These are phyloP conservation scores for Hericium erinaceus DNA, from an alignment of 768 basidiomycete genomes.

Conservation along the genomic window DNA sequence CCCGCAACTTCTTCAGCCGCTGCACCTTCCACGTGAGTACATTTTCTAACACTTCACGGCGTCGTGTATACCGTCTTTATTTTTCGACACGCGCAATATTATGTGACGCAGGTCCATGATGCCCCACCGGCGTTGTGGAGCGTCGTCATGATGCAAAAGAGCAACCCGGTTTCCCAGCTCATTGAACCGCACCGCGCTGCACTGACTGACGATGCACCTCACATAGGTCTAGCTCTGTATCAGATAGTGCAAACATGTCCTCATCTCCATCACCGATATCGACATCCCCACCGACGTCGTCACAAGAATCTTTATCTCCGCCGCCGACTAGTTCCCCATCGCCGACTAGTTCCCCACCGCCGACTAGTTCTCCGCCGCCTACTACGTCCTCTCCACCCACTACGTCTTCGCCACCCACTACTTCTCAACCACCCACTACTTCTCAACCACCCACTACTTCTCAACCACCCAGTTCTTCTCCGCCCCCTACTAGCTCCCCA, in stretches of 20 bases:
- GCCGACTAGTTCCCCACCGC: conserved; percentile 6
- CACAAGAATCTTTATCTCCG: conserved; percentile 3
- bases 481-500: neutral
- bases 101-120: no score
- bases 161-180: no score
- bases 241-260: neutral
- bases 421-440: conserved; percentile 13
- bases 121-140: no score
- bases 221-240: no score
- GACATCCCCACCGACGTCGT: conserved; percentile 6
- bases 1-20: neutral
- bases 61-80: neutral
- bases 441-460: conserved; percentile 15
- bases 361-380: neutral
- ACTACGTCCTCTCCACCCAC: conserved; percentile 9
- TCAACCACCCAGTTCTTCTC: conserved; percentile 12
- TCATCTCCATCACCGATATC: conserved; percentile 11
- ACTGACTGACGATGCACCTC: no score
- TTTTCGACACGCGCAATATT: no score
- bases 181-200: no score
- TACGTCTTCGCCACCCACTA: conserved; percentile 11
- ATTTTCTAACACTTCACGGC: neutral
- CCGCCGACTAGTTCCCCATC: conserved; percentile 8
- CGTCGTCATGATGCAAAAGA: no score
- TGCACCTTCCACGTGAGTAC: neutral